These are phyloP conservation scores for Neoascochyta sp. DNA, from an alignment of 2,329 filamentous ascomycete genomes.

Conservation along the genomic window DNA sequence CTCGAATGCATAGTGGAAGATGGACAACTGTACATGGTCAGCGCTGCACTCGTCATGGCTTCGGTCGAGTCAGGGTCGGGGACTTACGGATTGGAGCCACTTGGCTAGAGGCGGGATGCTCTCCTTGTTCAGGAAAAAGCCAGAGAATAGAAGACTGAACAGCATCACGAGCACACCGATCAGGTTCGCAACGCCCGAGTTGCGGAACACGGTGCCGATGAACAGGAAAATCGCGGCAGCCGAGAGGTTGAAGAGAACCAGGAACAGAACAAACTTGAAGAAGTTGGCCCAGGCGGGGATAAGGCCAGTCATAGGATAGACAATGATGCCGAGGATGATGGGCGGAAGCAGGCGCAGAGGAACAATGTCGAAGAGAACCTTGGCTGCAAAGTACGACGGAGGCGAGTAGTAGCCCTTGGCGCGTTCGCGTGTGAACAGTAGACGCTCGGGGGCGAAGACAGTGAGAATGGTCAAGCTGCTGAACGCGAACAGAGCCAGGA, in stretches of 20 bases:
- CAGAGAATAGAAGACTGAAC: slow-evolving; percentile 91
- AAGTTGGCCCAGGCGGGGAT: slow-evolving; percentile 80
- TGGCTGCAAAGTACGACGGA: slow-evolving; percentile 88
- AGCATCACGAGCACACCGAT: slow-evolving; percentile 96
- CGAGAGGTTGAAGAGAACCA: slow-evolving; percentile 94
- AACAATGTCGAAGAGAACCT: slow-evolving; percentile 97
- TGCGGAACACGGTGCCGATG: slow-evolving; percentile 92
- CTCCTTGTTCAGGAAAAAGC: slow-evolving; percentile 89
- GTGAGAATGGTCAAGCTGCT: slow-evolving; percentile 91
- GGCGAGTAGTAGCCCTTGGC: slow-evolving; percentile 97
- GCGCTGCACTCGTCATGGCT: too few species aligned
- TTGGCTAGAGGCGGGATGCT: slow-evolving; percentile 79
- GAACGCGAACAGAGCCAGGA: slow-evolving; percentile 93
- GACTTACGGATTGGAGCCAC: slow-evolving; percentile 78
- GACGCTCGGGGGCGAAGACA: slow-evolving; percentile 85
- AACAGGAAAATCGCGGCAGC: slow-evolving; percentile 92
- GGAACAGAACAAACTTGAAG: slow-evolving; percentile 82
- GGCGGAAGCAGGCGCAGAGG: slow-evolving; percentile 92
- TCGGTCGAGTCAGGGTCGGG: too few species aligned
- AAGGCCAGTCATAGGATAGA: slow-evolving; percentile 97
- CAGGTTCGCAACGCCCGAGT: slow-evolving; percentile 84
- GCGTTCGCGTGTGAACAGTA: slow-evolving; percentile 87
- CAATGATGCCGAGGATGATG: slow-evolving; percentile 89
- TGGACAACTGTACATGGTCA: slow-evolving; percentile 61
- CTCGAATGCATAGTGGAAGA: slow-evolving; percentile 98